Percentiles rank a stretch among this genome's conserved stretches.
phyloP scores from a whole-genome alignment of 2,329 filamentous ascomycete genomes.

The Alternaria longipes region DNA sequence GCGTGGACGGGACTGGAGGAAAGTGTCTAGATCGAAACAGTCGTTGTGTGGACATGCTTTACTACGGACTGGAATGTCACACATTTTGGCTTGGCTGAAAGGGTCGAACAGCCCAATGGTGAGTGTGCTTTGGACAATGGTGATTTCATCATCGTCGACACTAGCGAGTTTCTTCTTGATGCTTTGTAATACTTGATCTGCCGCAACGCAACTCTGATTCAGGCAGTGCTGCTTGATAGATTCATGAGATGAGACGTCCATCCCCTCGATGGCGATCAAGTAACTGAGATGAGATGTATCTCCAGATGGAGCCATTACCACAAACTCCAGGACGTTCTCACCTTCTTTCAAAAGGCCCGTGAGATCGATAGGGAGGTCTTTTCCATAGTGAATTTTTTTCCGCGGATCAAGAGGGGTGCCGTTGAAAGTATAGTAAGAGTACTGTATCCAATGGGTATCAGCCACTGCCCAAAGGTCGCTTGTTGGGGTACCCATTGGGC shows the following conservation, averaged over 20 bases:
- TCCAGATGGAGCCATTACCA: constrained; percentile 34
- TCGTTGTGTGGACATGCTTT: constrained; percentile 77
- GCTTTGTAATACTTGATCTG: constrained; percentile 61
- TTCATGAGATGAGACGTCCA: constrained; percentile 63
- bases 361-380: constrained; percentile 79
- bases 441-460: constrained; percentile 74
- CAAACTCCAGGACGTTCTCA: constrained; percentile 68
- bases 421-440: constrained; percentile 76
- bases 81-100: constrained; percentile 61
- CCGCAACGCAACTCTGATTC: constrained; percentile 48
- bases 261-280: constrained; percentile 73
- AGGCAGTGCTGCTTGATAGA: constrained; percentile 46
- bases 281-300: constrained; percentile 58
- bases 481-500: constrained; percentile 50
- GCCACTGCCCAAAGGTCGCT: constrained; percentile 68
- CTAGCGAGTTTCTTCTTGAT: constrained; percentile 64
- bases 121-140: constrained; percentile 51
- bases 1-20: constrained; percentile 62
- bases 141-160: constrained; percentile 69
- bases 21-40: constrained; percentile 89
- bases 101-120: constrained; percentile 60
- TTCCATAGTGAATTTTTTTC: constrained; percentile 76
- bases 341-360: constrained; percentile 68
- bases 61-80: constrained; percentile 76
- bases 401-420: constrained; percentile 62